These are phyloP conservation scores for Mortierella antarctica DNA, from an alignment of 192 early-diverging fungal species.

Conservation along the genomic window DNA sequence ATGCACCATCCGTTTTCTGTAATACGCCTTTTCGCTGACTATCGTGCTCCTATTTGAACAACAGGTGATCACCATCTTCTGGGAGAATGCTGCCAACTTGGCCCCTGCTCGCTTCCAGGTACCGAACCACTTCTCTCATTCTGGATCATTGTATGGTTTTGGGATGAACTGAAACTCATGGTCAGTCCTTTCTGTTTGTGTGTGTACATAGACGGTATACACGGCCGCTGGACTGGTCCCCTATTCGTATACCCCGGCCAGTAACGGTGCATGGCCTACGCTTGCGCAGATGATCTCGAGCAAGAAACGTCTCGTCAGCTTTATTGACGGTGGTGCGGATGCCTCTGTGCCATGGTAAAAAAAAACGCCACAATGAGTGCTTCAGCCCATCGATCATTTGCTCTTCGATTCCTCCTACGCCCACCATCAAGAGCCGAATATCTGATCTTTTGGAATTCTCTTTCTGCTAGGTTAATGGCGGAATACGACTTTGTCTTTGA, in stretches of 20 bases:
- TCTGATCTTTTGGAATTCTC: background rate
- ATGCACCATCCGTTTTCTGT: background rate
- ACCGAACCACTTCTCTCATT: background rate
- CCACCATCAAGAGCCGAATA: too few relatives aligned
- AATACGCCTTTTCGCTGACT: background rate
- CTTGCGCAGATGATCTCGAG: slow-evolving; percentile 69
- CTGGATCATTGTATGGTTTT: background rate
- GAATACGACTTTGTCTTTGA: slow-evolving; percentile 76
- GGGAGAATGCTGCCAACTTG: slow-evolving; percentile 30
- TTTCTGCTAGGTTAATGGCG: slow-evolving; percentile 60
- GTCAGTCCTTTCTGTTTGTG: background rate
- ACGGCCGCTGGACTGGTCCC: slow-evolving; percentile 59
- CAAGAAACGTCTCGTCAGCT: slow-evolving; percentile 74
- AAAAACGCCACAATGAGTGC: too few relatives aligned
- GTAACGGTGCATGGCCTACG: slow-evolving; percentile 72
- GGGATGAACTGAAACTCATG: too few relatives aligned
- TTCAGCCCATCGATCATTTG: too few relatives aligned
- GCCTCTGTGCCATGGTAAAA: slow-evolving; percentile 64
- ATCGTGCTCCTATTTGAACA: background rate
- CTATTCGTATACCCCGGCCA: slow-evolving; percentile 62
- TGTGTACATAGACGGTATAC: slow-evolving; percentile 25
- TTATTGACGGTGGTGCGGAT: slow-evolving; percentile 67
- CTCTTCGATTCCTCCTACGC: too few relatives aligned
- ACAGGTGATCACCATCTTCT: slow-evolving; percentile 40
- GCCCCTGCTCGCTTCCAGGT: slow-evolving; percentile 41